Conservation (phyloP, 805 yeast species). For the Wickerhamomyces bovis region DNA sequence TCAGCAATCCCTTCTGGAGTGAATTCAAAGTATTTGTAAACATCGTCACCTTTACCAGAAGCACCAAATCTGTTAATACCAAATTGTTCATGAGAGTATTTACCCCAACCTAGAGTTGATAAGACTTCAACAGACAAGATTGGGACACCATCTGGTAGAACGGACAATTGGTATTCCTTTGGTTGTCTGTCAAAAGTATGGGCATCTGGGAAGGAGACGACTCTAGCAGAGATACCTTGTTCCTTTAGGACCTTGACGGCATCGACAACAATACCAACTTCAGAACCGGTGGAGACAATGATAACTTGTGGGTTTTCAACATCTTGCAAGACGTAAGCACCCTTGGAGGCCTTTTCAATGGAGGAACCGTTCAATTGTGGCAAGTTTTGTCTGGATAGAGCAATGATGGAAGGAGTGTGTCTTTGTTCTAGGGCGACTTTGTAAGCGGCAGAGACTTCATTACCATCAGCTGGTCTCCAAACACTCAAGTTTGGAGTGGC, state of each 20-base stretch:
- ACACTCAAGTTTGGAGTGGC: constrained; percentile 77
- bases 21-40: constrained; percentile 83
- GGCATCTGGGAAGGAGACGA: constrained; percentile 93
- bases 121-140: constrained; percentile 90
- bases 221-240: constrained; percentile 65
- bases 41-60: constrained; percentile 81
- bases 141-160: constrained; percentile 93
- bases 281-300: constrained; percentile 90
- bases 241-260: constrained; percentile 68
- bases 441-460: constrained; percentile 83
- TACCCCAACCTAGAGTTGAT: constrained; percentile 88
- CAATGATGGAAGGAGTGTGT: constrained; percentile 67
- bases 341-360: constrained; percentile 86
- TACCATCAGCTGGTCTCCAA: constrained; percentile 94
- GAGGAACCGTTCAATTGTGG: constrained; percentile 93
- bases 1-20: constrained; percentile 89
- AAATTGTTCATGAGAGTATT: constrained; percentile 93
- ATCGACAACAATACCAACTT: constrained; percentile 72
- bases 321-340: constrained; percentile 79
- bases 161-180: constrained; percentile 71
- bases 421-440: constrained; percentile 53
- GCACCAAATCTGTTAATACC: constrained; percentile 96
- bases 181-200: constrained; percentile 82
- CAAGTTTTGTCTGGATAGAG: constrained; percentile 79
- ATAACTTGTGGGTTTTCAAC: constrained; percentile 64